Evolutionary conservation across 176 grass and related monocot species (phyloP), one percentile per base, ranked within the genome.

Genomic region (Rhipidocladum racemiflorum): DNA sequence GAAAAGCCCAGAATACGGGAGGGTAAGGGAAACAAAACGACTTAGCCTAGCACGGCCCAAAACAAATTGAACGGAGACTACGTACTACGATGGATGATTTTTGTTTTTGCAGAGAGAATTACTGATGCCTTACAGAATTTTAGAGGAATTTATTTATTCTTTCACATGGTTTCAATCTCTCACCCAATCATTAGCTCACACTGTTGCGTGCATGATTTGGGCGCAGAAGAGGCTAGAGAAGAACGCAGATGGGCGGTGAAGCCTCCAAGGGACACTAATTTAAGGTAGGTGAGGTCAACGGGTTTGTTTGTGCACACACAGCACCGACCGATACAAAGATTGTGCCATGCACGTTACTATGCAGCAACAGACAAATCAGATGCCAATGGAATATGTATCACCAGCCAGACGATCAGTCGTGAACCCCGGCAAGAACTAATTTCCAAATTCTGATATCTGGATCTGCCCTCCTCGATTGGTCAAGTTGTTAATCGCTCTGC

Each of bases 311-410:
- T 9, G 50, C 44, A 63, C 15, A 64, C 38, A 62, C 28, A 18
- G 42, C 40, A 64, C 43, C 1, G 24, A 72, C n/a, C 10, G 49
- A 49, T 70, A 38, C 40, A 20, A 44, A 30, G 18, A 24, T 7
- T 23, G 61, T 56, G 48, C 20, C 69, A 56, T 56, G 76, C 36
- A 81, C 25, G 82, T 67, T 68, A 79, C 27, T 25, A 69, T 20
- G 38, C 5, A 53, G 46, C 21, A 20, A 18, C 21, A 27, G 35
- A 36, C 54, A 68, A 23, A 32, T 12, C 39, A 68, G 40, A 68
- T 6, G 24, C 17, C 49, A 27, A 65, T 42, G 24, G 32, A 85
- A 63, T 16, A 39, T 5, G 1, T 6, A n/a, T 21, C 6, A 64
- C n/a, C 35, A 59, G 45, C 54, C 67, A 30, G 70, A 55, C 24